These are phyloP conservation scores for Venturia pyrina DNA, from an alignment of 2,329 filamentous ascomycete species.

Conservation along the genomic window DNA sequence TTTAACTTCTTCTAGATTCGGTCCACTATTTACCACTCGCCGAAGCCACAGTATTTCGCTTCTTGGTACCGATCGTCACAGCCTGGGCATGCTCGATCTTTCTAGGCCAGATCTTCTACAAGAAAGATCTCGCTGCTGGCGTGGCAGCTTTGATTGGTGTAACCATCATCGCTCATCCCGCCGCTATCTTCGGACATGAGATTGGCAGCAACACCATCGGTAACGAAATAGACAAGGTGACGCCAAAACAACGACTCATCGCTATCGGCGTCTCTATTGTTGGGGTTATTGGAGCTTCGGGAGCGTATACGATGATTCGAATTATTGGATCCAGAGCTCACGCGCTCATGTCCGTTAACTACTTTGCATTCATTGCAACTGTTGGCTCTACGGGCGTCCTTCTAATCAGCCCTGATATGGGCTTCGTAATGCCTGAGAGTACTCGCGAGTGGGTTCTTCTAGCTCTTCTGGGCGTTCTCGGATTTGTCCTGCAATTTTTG, in stretches of 20 bases:
- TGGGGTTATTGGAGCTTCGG: neutral
- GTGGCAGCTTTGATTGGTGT: constrained; percentile 8
- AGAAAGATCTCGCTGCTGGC: constrained; percentile 7
- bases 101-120: neutral
- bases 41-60: constrained; percentile 12
- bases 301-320: constrained; percentile 11
- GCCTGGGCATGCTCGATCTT: constrained; percentile 9
- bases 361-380: constrained; percentile 9
- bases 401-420: constrained; percentile 3
- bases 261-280: constrained; percentile 8
- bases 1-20: constrained; percentile 3
- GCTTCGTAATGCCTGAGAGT: neutral
- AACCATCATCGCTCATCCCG: constrained; percentile 9
- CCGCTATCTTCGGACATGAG: constrained; percentile 4
- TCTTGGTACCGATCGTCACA: constrained; percentile 9
- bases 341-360: constrained; percentile 10
- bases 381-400: constrained; percentile 6
- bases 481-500: constrained; percentile 8
- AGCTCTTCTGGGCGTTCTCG: neutral
- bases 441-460: constrained; percentile 3
- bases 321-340: constrained; percentile 8
- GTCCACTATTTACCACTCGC: constrained; percentile 11
- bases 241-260: constrained; percentile 6
- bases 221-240: constrained; percentile 13
- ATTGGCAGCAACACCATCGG: constrained; percentile 5